Base-by-base conservation (phyloP, 495 filamentous ascomycete genomes). In the Aspergillus bertholletiae region DNA sequence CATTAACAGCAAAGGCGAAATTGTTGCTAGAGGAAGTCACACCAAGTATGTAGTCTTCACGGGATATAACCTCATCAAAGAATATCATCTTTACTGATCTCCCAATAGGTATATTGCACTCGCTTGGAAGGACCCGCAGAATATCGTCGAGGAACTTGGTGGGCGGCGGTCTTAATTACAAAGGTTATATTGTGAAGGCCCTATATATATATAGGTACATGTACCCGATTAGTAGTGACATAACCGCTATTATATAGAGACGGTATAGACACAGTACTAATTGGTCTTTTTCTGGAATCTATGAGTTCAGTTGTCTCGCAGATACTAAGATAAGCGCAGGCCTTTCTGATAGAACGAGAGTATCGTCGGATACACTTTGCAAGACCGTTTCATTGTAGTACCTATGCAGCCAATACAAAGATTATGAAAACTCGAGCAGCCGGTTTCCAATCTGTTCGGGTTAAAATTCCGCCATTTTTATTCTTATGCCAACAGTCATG, bases 11-110 rank as follows among this genome's bases (percentile, higher is more conserved):
- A 82, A 88, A 56, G 85, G 88, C 11, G 81, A 96, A 27, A 59
- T 96, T 22, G 82, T 92, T 34, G 94, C 94, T 3, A 74, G 92
- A 55, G 94, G 94, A 21, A 97, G 93, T 60, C 94, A 98, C 74
- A 97, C 94, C 8, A 98, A 98, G 90, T 96, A 64, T 67, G 84
- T 39, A 9, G 37, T 22, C 39, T 35, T 35, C 24, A 11, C n/a
- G 5, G 6, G n/a, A 35, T 18, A 44, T 41, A 30, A 7, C 17
- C 26, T 32, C 26, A 17, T 44, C 34, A 12, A 9, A 37, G 18
- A 32, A 39, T 11, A 22, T 17, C 20, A 30, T 18, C 48, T 26
- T 49, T 59, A 43, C 64, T 58, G n/a, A 21, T 26, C 39, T 23
- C 7, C 18, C 7, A 15, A 46, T 30, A 84, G 82, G 60, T 86